Evolutionary conservation across 164 flowering plant genomes (phyloP).

Genomic region (Chimonanthus salicifolius): DNA sequence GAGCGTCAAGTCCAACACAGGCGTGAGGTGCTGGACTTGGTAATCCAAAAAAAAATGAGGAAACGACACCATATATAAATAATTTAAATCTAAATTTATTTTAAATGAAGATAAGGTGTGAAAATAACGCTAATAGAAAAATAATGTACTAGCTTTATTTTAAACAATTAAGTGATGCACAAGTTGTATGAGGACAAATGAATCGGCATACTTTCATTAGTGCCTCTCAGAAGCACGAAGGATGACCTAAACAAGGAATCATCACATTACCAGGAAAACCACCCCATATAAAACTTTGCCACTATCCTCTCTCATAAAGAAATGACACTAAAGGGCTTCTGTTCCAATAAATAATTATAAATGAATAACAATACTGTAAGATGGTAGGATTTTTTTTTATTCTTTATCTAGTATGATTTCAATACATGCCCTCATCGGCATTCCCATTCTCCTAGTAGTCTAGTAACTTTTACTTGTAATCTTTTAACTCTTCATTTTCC

Average conservation of each 20-base stretch:
- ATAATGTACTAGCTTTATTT: too few species aligned
- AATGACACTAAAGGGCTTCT: slow-evolving; percentile 65
- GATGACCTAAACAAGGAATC: background rate
- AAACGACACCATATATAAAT: too few species aligned
- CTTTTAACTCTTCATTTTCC: too few species aligned
- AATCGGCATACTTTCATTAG: background rate
- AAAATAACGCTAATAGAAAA: too few species aligned
- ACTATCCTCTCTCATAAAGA: slow-evolving; percentile 95
- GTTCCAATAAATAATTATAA: slow-evolving; percentile 17
- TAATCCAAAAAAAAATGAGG: too few species aligned
- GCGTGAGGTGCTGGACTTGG: too few species aligned
- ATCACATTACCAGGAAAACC: slow-evolving; percentile 69
- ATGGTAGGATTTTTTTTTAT: background rate
- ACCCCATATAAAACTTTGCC: slow-evolving; percentile 67
- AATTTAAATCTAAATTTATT: too few species aligned
- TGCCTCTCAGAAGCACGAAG: background rate
- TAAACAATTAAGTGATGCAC: too few species aligned
- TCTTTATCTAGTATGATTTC: too few species aligned
- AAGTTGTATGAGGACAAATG: background rate
- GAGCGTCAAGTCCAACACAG: too few species aligned
- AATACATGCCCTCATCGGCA: background rate
- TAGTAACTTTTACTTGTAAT: background rate
- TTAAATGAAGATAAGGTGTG: too few species aligned
- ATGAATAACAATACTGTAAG: background rate
- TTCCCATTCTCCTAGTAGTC: background rate